Evolutionary conservation across 257 asterid species (phyloP).

Genomic region (Penstemon davidsonii): DNA sequence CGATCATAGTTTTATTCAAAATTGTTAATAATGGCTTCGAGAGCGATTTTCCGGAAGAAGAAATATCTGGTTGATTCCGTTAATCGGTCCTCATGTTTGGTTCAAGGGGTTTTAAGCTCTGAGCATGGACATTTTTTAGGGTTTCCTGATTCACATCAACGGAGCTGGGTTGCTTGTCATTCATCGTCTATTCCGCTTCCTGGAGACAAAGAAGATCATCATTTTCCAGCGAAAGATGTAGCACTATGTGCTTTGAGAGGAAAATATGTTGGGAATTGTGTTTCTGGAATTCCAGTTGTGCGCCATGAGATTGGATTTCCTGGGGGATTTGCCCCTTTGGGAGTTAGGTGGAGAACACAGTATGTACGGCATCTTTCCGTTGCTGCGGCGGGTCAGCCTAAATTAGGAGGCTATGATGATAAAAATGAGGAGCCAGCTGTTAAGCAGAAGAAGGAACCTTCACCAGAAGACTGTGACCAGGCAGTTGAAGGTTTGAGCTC

Average conservation of each 20-base stretch:
- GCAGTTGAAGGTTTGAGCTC: slow-evolving; percentile 94
- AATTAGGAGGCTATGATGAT: slow-evolving; percentile 45
- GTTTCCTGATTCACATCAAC: slow-evolving; percentile 42
- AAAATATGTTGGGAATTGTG: slow-evolving; percentile 29
- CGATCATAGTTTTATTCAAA: slow-evolving; percentile 36
- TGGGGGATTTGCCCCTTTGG: slow-evolving; percentile 42
- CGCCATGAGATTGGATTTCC: slow-evolving; percentile 35
- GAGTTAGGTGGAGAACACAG: slow-evolving; percentile 50
- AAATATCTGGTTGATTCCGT: slow-evolving; percentile 52
- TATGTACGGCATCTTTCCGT: slow-evolving; percentile 55
- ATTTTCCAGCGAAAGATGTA: slow-evolving; percentile 32
- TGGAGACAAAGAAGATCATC: slow-evolving; percentile 37
- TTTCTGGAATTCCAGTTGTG: slow-evolving; percentile 36
- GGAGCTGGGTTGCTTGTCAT: slow-evolving; percentile 39
- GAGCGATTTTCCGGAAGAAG: slow-evolving; percentile 65
- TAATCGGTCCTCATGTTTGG: slow-evolving; percentile 36
- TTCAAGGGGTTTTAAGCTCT: slow-evolving; percentile 45
- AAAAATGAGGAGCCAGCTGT: slow-evolving; percentile 53
- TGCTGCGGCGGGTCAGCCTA: slow-evolving; percentile 68
- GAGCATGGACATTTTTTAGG: slow-evolving; percentile 43
- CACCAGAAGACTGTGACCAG: slow-evolving; percentile 98
- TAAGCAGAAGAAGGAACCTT: slow-evolving; percentile 85
- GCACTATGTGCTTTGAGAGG: slow-evolving; percentile 27
- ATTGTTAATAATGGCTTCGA: slow-evolving; percentile 67
- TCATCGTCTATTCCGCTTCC: slow-evolving; percentile 36